phyloP scores from a whole-genome alignment of 2,329 filamentous ascomycete species.

The Pseudogymnoascus sp. region DNA sequence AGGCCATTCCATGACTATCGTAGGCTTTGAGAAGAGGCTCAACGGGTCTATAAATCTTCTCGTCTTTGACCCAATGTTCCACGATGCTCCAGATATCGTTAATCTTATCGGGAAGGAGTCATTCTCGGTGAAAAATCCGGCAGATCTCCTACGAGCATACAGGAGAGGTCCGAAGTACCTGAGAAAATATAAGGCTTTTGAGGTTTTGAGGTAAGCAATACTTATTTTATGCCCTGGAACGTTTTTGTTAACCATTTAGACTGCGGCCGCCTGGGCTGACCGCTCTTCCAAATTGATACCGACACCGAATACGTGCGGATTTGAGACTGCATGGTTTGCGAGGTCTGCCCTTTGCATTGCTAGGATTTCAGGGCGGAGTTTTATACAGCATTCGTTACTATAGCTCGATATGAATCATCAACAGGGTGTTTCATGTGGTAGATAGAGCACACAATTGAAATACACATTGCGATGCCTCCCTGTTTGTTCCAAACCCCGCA shows the following conservation, averaged over 20 bases:
- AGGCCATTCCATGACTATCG: slow-evolving; percentile 84
- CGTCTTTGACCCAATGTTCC: slow-evolving; percentile 83
- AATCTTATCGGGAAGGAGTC: slow-evolving; percentile 45
- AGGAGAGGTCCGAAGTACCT: slow-evolving; percentile 63
- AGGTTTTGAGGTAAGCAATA: slow-evolving; percentile 60
- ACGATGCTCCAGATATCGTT: slow-evolving; percentile 56
- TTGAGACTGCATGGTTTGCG: neutral
- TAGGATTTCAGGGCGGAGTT: neutral
- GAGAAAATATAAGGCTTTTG: slow-evolving; percentile 66
- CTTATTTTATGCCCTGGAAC: neutral
- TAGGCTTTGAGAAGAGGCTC: slow-evolving; percentile 67
- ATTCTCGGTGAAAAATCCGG: slow-evolving; percentile 40
- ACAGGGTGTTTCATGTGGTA: neutral
- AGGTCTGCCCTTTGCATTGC: neutral
- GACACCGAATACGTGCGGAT: neutral
- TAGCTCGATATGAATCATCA: neutral
- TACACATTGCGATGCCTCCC: neutral
- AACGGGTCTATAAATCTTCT: slow-evolving; percentile 63
- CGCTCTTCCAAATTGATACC: neutral
- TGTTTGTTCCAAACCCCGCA: neutral
- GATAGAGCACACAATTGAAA: neutral
- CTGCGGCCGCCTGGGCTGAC: neutral
- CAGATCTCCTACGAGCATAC: slow-evolving; percentile 60
- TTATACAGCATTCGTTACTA: neutral
- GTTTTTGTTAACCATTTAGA: neutral